Conservation (phyloP, 148 eudicot genomes). For the Heliosperma pusillum region DNA sequence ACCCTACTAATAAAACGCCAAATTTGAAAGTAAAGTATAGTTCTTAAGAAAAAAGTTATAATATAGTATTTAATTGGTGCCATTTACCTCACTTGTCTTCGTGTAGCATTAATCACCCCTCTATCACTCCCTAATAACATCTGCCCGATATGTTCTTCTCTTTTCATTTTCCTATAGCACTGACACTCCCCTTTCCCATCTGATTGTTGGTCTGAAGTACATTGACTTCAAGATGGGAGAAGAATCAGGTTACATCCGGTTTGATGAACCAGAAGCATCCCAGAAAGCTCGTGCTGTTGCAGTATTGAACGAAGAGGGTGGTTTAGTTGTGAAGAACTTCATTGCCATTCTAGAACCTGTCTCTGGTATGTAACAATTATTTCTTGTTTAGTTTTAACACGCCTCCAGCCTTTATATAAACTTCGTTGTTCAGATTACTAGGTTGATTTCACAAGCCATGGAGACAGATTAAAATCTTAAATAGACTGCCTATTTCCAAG, state of each 20-base stretch:
- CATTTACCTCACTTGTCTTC: background rate
- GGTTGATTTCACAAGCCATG: background rate
- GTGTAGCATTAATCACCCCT: background rate
- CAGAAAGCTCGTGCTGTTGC: constrained; percentile 92
- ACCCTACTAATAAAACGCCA: background rate
- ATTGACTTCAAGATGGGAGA: constrained; percentile 75
- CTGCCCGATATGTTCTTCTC: background rate
- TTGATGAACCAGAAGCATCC: constrained; percentile 64
- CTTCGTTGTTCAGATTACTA: background rate
- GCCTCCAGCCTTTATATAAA: background rate
- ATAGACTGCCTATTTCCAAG: background rate
- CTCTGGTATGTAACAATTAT: constrained; percentile 43
- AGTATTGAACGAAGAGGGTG: constrained; percentile 74
- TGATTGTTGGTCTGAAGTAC: constrained; percentile 39
- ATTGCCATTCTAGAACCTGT: constrained; percentile 71
- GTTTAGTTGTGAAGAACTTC: constrained; percentile 66
- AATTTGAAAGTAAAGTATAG: background rate
- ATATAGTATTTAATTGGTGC: background rate
- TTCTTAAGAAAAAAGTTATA: background rate
- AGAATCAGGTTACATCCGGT: constrained; percentile 68
- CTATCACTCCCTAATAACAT: background rate
- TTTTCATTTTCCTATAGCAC: constrained; percentile 8
- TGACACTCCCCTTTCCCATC: background rate
- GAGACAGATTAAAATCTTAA: background rate
- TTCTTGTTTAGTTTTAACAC: background rate